Percentiles rank a stretch among this genome's conserved stretches.
Evolutionary conservation across 148 eudicot species (phyloP).

Genomic region (Silene uniflora): DNA sequence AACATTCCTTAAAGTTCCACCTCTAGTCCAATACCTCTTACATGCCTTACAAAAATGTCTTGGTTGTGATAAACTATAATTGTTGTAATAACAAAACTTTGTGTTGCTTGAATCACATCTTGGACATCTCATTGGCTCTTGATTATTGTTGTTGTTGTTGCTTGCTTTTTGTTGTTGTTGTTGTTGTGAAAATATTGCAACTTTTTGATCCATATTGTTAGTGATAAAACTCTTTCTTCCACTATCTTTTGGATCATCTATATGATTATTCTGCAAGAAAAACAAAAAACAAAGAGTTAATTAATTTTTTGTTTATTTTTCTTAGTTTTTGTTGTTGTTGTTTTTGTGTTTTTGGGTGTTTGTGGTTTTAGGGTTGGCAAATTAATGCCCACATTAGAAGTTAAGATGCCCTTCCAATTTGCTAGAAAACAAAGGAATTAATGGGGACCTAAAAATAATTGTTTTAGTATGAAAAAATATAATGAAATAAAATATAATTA

Average conservation of each 20-base stretch:
- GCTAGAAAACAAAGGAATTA: constrained; percentile 29
- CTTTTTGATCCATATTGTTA: constrained; percentile 21
- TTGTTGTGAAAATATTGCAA: constrained; percentile 12
- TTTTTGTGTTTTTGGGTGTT: background rate
- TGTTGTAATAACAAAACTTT: constrained; percentile 54
- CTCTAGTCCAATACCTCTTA: constrained; percentile 70
- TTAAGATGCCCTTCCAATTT: constrained; percentile 32
- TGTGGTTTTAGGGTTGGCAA: constrained; percentile 19
- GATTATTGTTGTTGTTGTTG: constrained; percentile 25
- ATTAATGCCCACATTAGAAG: constrained; percentile 12
- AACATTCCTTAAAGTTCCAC: constrained; percentile 60
- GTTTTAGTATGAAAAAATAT: background rate
- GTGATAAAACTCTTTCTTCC: no score
- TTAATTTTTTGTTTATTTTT: background rate
- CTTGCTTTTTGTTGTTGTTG: constrained; percentile 10
- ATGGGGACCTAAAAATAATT: constrained; percentile 22
- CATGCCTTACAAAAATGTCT: constrained; percentile 70
- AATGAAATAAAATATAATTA: background rate
- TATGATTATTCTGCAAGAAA: constrained; percentile 22
- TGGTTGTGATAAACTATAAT: constrained; percentile 44
- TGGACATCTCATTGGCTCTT: constrained; percentile 33
- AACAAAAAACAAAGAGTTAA: background rate
- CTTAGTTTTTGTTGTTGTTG: background rate
- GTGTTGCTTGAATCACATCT: constrained; percentile 45
- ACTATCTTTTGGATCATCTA: constrained; percentile 22